phyloP scores from a whole-genome alignment of 2,329 filamentous ascomycete genomes.

The Diaporthe humulicola region DNA sequence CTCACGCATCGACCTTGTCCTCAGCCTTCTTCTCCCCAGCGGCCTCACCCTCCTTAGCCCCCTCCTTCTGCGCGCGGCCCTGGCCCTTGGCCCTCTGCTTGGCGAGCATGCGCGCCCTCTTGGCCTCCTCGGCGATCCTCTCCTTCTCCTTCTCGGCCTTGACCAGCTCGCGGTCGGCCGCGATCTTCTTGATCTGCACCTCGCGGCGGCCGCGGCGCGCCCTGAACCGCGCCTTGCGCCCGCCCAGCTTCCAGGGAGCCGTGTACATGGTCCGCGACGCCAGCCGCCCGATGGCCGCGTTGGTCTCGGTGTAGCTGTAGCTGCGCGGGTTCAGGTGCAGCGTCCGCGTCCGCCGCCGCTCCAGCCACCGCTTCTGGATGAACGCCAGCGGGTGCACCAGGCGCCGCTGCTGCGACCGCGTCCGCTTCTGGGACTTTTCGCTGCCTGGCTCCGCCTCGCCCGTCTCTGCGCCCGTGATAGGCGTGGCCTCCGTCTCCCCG shows the following conservation, averaged over 20 bases:
- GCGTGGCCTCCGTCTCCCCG: conserved; percentile 4
- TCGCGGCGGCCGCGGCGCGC: conserved; percentile 35
- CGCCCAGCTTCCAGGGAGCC: conserved; percentile 63
- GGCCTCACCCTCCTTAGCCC: conserved; percentile 34
- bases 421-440: conserved; percentile 26
- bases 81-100: conserved; percentile 41
- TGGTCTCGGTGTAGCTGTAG: conserved; percentile 73
- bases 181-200: conserved; percentile 37
- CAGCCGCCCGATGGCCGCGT: conserved; percentile 69
- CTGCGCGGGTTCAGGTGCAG: conserved; percentile 62
- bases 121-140: conserved; percentile 41
- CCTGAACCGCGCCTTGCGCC: conserved; percentile 64
- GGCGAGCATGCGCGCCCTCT: conserved; percentile 42
- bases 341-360: conserved; percentile 55
- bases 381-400: conserved; percentile 33
- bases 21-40: neutral
- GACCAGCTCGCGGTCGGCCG: conserved; percentile 44
- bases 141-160: conserved; percentile 45
- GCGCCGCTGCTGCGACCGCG: conserved; percentile 32
- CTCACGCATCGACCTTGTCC: conserved; percentile 19
- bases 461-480: conserved; percentile 23
- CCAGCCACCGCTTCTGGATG: conserved; percentile 40
- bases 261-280: conserved; percentile 64
- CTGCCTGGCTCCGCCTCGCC: neutral
- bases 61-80: conserved; percentile 35